Conservation (phyloP, 2,329 filamentous ascomycete genomes). For the Aspergillus quadricinctus region DNA sequence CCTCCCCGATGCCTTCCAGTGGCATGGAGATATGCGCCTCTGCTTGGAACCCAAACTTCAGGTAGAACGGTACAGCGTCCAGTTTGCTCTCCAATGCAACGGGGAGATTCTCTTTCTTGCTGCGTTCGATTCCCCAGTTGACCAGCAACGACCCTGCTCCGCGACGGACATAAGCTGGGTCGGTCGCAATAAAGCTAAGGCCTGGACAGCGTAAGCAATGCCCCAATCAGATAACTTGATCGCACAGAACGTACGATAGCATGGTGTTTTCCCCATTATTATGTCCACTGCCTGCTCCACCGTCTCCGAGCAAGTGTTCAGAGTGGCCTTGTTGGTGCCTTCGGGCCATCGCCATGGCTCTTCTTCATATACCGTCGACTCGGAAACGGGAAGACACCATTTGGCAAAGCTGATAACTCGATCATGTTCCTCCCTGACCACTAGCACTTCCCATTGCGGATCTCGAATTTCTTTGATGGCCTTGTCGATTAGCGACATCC, state of each 20-base stretch:
- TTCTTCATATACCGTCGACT: neutral
- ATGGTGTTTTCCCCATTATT: neutral
- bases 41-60: neutral
- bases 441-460: neutral
- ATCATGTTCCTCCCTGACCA: neutral
- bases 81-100: neutral
- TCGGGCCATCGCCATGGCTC: neutral
- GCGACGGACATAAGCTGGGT: neutral
- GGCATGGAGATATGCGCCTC: neutral
- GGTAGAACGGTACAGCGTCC: neutral
- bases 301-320: neutral
- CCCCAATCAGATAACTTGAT: neutral
- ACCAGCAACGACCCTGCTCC: neutral
- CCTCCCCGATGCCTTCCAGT: neutral
- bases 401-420: neutral
- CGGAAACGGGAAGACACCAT: neutral
- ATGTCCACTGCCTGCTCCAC: neutral
- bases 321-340: neutral
- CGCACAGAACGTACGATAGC: neutral
- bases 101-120: neutral
- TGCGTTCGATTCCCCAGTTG: neutral
- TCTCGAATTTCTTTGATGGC: neutral
- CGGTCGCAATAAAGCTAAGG: neutral
- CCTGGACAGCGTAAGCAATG: neutral
- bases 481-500: constrained; percentile 13